phyloP scores from a whole-genome alignment of 2,329 filamentous ascomycete genomes.

The Verticillium dahliae region DNA sequence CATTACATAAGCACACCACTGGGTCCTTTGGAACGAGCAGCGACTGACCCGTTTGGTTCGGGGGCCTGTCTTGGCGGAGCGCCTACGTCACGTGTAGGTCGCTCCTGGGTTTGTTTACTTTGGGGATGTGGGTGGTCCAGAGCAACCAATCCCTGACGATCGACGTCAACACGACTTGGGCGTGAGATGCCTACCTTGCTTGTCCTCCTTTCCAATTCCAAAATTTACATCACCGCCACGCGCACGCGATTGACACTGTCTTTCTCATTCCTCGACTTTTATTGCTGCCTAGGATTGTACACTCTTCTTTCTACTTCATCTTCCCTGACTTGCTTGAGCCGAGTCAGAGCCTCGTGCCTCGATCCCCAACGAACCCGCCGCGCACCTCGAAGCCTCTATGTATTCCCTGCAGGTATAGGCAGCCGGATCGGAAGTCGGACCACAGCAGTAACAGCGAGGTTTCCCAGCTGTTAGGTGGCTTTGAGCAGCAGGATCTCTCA shows the following conservation, averaged over 20 bases:
- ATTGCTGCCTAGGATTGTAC: not conserved
- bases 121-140: slow-evolving; percentile 11
- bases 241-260: not conserved
- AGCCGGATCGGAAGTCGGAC: not conserved
- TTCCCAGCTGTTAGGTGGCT: not conserved
- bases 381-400: not conserved
- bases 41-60: too few species aligned
- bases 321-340: not conserved
- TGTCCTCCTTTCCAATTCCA: not conserved
- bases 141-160: slow-evolving; percentile 15
- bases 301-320: not conserved
- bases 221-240: not conserved
- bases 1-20: too few species aligned
- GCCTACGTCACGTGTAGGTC: slow-evolving; percentile 10
- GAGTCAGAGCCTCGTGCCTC: not conserved
- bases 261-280: not conserved
- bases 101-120: slow-evolving; percentile 21
- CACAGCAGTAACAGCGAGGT: not conserved
- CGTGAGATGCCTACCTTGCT: not conserved
- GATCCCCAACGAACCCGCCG: not conserved
- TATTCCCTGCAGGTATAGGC: not conserved
- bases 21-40: too few species aligned
- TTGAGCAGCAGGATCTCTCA: slow-evolving; percentile 7
- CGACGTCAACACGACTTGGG: slow-evolving; percentile 1
- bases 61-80: not conserved